A percentile compares a stretch with the other conserved stretches of the same genome.
These are phyloP conservation scores for Ganoderma multipileum DNA, from an alignment of 1,284 basidiomycete genomes.

Conservation along the genomic window DNA sequence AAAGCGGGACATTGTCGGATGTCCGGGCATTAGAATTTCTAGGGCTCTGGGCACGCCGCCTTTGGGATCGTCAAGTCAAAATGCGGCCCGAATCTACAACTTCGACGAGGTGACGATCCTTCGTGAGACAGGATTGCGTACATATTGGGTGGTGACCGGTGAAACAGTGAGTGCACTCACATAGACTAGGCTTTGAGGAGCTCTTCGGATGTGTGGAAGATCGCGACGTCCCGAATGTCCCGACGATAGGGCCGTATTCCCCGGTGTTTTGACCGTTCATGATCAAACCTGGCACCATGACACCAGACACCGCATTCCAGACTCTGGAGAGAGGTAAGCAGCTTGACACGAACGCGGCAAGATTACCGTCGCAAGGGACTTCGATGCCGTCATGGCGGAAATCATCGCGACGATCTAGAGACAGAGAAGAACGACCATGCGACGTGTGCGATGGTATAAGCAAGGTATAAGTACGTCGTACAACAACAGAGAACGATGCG, in stretches of 20 bases:
- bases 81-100: not conserved
- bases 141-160: not conserved
- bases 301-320: not conserved
- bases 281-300: not conserved
- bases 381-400: not conserved
- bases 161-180: not conserved
- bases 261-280: not conserved
- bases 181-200: not conserved
- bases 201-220: not conserved
- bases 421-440: not conserved
- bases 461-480: conserved; percentile 8
- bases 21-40: not conserved
- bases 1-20: not conserved
- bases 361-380: not conserved
- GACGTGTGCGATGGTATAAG: conserved; percentile 14
- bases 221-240: not conserved
- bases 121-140: not conserved
- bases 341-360: not conserved
- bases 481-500: conserved; percentile 8
- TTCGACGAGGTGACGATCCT: not conserved
- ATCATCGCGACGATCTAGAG: not conserved
- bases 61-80: not conserved
- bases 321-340: not conserved
- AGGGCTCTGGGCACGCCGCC: not conserved
- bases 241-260: not conserved